phyloP scores from a whole-genome alignment of 306 rosid genomes.

The Corylus americana region DNA sequence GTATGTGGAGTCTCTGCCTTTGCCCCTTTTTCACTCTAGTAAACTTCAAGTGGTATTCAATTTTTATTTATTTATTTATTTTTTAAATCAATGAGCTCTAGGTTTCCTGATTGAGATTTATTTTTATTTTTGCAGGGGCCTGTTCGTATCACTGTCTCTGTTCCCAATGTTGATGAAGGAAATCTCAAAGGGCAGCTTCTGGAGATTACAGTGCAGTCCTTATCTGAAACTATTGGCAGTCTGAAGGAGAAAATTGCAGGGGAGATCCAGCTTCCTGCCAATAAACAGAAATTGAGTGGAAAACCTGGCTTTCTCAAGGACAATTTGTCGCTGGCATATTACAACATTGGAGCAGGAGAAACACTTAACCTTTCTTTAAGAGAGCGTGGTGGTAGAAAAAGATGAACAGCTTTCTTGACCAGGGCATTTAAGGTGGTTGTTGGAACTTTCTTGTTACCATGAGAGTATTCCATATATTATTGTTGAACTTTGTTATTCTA shows the following conservation, averaged over 20 bases:
- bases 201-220: constrained; percentile 76
- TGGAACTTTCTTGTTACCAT: constrained; percentile 42
- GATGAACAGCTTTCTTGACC: constrained; percentile 45
- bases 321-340: constrained; percentile 84
- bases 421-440: constrained; percentile 46
- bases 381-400: constrained; percentile 99
- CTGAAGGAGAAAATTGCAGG: constrained; percentile 95
- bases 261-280: constrained; percentile 96
- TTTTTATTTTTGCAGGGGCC: constrained; percentile 57
- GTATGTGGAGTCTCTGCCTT: constrained; percentile 40
- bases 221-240: constrained; percentile 83
- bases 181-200: constrained; percentile 84
- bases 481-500: constrained; percentile 32
- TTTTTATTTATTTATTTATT: not conserved
- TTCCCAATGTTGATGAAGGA: constrained; percentile 91
- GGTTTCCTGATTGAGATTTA: constrained; percentile 19
- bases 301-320: constrained; percentile 98
- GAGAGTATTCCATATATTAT: constrained; percentile 34
- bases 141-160: constrained; percentile 64
- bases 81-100: not conserved
- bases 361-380: constrained; percentile 68
- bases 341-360: constrained; percentile 84
- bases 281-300: constrained; percentile 96
- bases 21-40: not conserved
- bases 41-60: not conserved